Conservation (phyloP, 2,329 filamentous ascomycete species). For the Fusarium irregulare region DNA sequence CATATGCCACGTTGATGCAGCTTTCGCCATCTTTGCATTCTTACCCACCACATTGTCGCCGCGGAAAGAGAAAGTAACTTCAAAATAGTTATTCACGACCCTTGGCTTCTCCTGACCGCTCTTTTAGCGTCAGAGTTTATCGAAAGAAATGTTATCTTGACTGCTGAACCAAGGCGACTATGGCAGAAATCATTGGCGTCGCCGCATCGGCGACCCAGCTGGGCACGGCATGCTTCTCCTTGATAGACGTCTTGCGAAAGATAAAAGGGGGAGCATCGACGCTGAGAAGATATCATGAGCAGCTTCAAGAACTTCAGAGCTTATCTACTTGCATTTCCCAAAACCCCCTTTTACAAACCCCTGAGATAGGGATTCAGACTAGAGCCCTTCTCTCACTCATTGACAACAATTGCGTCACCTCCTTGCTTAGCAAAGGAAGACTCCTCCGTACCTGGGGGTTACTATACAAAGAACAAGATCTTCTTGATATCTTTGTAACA, state of each 20-base stretch:
- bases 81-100: conserved; percentile 3
- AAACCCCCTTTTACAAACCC: conserved; percentile 41
- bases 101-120: conserved; percentile 20
- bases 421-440: background rate
- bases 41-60: conserved; percentile 1
- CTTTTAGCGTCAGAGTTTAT: background rate
- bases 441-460: conserved; percentile 6
- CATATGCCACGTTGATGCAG: conserved; percentile 26
- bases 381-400: conserved; percentile 28
- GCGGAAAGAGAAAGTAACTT: background rate
- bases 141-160: conserved; percentile 1
- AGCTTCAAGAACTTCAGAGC: conserved; percentile 36
- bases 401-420: conserved; percentile 10
- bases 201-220: conserved; percentile 38
- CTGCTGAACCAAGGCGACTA: conserved; percentile 3
- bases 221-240: conserved; percentile 15
- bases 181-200: conserved; percentile 42
- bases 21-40: conserved; percentile 12
- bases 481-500: conserved; percentile 25
- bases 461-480: conserved; percentile 10
- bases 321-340: conserved; percentile 33
- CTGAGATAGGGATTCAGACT: conserved; percentile 30
- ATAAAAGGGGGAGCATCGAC: conserved; percentile 39
- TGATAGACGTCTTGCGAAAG: conserved; percentile 35
- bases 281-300: conserved; percentile 31